Percentiles rank a stretch among this genome's conserved stretches.
These are phyloP conservation scores for Verticillium alfalfae DNA, from an alignment of 2,329 filamentous ascomycete species.

Conservation along the genomic window DNA sequence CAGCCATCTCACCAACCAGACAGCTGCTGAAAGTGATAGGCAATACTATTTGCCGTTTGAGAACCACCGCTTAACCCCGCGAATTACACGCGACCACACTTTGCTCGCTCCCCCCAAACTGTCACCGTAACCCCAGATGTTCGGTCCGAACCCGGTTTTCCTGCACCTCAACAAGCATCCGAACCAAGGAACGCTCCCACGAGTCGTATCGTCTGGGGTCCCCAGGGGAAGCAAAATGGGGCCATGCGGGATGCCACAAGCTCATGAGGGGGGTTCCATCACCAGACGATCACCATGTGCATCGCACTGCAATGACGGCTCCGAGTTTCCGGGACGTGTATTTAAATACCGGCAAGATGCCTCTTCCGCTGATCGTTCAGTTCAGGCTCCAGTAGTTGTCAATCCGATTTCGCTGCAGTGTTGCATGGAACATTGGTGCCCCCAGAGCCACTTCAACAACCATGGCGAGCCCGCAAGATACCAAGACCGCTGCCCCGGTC, in stretches of 20 bases:
- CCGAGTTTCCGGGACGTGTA: not conserved
- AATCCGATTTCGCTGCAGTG: not conserved
- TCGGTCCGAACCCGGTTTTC: not conserved
- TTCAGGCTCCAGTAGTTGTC: not conserved
- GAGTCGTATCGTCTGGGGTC: not conserved
- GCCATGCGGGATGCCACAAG: not conserved
- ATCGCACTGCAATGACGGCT: not conserved
- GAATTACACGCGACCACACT: not conserved
- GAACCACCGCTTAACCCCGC: not conserved
- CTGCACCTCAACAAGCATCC: not conserved
- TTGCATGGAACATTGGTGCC: not conserved
- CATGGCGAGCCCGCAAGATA: not conserved
- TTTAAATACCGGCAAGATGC: not conserved
- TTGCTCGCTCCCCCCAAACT: not conserved
- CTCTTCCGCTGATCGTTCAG: not conserved
- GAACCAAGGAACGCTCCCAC: not conserved
- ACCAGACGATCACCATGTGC: not conserved
- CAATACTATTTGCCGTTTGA: not conserved
- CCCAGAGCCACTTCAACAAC: not conserved
- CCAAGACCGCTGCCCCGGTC: not conserved
- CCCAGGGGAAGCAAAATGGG: not conserved
- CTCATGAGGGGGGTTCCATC: not conserved
- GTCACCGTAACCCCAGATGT: not conserved
- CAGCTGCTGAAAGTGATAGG: not conserved
- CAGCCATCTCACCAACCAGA: not conserved